Conservation (phyloP, 1,139 yeast species). For the Saccharomyces hybrid region DNA sequence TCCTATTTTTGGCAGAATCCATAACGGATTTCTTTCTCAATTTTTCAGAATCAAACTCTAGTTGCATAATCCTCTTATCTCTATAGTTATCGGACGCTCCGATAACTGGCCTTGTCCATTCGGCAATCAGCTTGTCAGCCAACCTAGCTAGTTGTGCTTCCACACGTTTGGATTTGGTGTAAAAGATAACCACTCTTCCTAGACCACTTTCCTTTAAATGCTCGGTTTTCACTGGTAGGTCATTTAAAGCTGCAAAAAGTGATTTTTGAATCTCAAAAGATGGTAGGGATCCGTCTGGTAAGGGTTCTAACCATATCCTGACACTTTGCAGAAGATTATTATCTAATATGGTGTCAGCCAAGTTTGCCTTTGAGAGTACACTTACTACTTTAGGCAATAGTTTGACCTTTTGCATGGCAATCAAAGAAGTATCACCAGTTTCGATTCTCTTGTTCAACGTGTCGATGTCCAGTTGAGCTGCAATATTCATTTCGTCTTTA, state of each 20-base stretch:
- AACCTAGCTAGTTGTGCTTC: conserved; percentile 78
- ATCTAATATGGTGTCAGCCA: conserved; percentile 92
- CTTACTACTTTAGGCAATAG: conserved; percentile 72
- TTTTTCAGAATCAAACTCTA: conserved; percentile 59
- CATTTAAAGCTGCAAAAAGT: conserved; percentile 62
- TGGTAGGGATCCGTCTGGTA: conserved; percentile 96
- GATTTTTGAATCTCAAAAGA: conserved; percentile 93
- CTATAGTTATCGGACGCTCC: conserved; percentile 92
- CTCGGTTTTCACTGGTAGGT: conserved; percentile 88
- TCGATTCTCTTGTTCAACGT: conserved; percentile 49
- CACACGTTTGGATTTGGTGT: conserved; percentile 84
- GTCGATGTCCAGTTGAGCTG: conserved; percentile 87
- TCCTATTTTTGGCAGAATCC: conserved; percentile 28
- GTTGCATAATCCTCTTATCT: conserved; percentile 69
- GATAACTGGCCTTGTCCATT: conserved; percentile 97
- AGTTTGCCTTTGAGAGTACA: conserved; percentile 70
- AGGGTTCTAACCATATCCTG: conserved; percentile 94
- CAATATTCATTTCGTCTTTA: conserved; percentile 86
- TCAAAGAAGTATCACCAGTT: conserved; percentile 31
- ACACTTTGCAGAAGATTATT: conserved; percentile 90
- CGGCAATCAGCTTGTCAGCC: conserved; percentile 87
- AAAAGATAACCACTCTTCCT: conserved; percentile 90
- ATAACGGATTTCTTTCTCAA: conserved; percentile 39
- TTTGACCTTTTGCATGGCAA: conserved; percentile 82
- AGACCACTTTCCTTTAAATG: conserved; percentile 91